phyloP scores from a whole-genome alignment of 2,329 filamentous ascomycete genomes.

The Cryphonectria japonica region DNA sequence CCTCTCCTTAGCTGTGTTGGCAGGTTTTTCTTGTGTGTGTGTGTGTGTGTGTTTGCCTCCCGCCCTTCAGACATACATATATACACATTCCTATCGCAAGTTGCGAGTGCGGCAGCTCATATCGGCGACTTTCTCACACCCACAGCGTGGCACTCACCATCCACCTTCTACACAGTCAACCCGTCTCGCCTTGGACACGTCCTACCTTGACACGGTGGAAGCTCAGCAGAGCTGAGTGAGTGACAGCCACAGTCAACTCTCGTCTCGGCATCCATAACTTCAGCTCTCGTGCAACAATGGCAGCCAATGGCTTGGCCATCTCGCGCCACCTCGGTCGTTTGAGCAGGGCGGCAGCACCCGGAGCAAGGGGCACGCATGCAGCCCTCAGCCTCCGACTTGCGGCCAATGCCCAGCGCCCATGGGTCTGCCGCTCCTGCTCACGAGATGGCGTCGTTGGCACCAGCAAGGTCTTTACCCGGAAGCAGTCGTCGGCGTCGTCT shows the following conservation, averaged over 20 bases:
- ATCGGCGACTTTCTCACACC: conserved; percentile 5
- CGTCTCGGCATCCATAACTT: background rate
- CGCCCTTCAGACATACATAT: background rate
- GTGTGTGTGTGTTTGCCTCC: background rate
- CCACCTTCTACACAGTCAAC: background rate
- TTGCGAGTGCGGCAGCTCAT: background rate
- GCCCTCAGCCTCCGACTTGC: conserved; percentile 25
- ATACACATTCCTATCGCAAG: background rate
- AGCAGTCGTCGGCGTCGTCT: conserved; percentile 28
- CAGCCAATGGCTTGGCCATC: conserved; percentile 30
- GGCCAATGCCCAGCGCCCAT: conserved; percentile 29
- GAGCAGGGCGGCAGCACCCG: conserved; percentile 12
- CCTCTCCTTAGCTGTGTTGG: background rate
- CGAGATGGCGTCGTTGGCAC: conserved; percentile 22
- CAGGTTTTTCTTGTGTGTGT: background rate
- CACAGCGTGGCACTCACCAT: background rate
- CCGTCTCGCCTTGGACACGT: background rate
- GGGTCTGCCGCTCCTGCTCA: conserved; percentile 26
- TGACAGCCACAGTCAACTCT: background rate
- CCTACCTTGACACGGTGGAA: background rate
- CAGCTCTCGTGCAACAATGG: conserved; percentile 20
- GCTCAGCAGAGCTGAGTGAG: background rate
- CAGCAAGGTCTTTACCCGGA: conserved; percentile 28
- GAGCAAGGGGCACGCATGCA: conserved; percentile 16
- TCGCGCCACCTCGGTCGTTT: conserved; percentile 31